These are phyloP conservation scores for Fusarium scirpi DNA, from an alignment of 2,329 filamentous ascomycete species.

Conservation along the genomic window DNA sequence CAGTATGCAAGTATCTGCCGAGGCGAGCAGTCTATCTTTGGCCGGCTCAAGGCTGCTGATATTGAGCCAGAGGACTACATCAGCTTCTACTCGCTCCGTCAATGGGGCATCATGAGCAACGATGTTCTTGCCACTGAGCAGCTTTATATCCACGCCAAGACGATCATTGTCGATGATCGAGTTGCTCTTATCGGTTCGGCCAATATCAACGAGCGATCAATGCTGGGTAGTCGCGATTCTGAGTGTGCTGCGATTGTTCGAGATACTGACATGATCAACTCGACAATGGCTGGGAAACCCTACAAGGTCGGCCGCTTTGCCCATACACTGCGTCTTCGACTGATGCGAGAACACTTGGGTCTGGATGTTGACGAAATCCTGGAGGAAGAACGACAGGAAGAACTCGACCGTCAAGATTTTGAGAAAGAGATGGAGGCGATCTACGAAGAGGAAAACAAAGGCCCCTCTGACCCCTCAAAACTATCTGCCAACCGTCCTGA, in stretches of 20 bases:
- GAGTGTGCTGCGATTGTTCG: constrained; percentile 91
- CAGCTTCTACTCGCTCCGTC: constrained; percentile 89
- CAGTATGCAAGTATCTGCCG: constrained; percentile 97
- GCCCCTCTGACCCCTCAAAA: constrained; percentile 25
- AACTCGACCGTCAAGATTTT: constrained; percentile 70
- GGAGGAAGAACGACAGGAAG: constrained; percentile 79
- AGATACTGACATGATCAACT: constrained; percentile 92
- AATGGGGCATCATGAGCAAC: constrained; percentile 92
- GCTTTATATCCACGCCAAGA: constrained; percentile 97
- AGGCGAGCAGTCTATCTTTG: constrained; percentile 92
- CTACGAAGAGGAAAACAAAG: constrained; percentile 63
- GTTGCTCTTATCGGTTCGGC: constrained; percentile 95
- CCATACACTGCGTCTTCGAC: constrained; percentile 88
- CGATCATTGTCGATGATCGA: constrained; percentile 94
- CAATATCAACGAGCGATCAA: constrained; percentile 98
- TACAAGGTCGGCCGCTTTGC: constrained; percentile 94
- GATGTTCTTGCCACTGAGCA: constrained; percentile 92
- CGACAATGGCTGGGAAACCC: constrained; percentile 88
- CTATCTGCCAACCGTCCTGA: constrained; percentile 53
- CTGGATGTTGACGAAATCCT: constrained; percentile 92
- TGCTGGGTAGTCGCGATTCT: constrained; percentile 92
- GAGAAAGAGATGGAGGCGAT: constrained; percentile 72
- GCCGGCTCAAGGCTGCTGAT: constrained; percentile 78
- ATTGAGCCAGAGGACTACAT: constrained; percentile 97
- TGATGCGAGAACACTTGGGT: constrained; percentile 98